phyloP scores from a whole-genome alignment of 768 basidiomycete genomes.

The Lepiota brunneoincarnata region DNA sequence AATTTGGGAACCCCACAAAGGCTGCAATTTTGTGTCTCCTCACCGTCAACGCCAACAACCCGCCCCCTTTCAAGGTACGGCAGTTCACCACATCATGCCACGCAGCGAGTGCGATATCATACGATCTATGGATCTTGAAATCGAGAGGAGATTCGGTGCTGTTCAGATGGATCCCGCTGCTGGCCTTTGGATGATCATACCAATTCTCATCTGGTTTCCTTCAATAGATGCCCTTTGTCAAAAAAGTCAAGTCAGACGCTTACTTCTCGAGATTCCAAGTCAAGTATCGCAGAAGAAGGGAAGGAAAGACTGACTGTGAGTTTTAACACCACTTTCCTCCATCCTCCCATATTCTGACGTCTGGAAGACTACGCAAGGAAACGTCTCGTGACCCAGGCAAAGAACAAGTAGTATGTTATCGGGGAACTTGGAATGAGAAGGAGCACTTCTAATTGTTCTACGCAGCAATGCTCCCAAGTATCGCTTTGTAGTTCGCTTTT shows the following conservation, averaged over 20 bases:
- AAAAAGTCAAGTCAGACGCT: conserved; percentile 92
- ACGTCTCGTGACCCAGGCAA: conserved; percentile 94
- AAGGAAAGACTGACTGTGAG: conserved; percentile 98
- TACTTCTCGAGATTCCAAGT: conserved; percentile 99
- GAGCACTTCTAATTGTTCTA: background rate
- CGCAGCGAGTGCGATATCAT: background rate
- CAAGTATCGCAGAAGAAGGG: conserved; percentile 95
- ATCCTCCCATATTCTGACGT: conserved; percentile 8
- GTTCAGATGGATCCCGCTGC: conserved; percentile 32
- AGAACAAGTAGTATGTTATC: conserved; percentile 93
- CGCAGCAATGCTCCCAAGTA: conserved; percentile 92
- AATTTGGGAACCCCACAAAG: conserved; percentile 6
- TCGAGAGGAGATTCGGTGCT: background rate
- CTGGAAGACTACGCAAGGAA: conserved; percentile 94
- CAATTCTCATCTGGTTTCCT: conserved; percentile 8
- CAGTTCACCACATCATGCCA: background rate
- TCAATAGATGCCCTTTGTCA: conserved; percentile 90
- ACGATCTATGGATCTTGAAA: background rate
- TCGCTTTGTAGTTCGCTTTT: conserved; percentile 98
- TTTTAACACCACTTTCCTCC: conserved; percentile 10
- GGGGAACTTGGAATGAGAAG: background rate
- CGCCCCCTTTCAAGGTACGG: conserved; percentile 40
- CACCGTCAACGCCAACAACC: conserved; percentile 26
- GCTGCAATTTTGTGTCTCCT: conserved; percentile 17
- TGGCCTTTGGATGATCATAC: conserved; percentile 29